phyloP scores from a whole-genome alignment of 345 rosid species.

The Gossypium arboreum region DNA sequence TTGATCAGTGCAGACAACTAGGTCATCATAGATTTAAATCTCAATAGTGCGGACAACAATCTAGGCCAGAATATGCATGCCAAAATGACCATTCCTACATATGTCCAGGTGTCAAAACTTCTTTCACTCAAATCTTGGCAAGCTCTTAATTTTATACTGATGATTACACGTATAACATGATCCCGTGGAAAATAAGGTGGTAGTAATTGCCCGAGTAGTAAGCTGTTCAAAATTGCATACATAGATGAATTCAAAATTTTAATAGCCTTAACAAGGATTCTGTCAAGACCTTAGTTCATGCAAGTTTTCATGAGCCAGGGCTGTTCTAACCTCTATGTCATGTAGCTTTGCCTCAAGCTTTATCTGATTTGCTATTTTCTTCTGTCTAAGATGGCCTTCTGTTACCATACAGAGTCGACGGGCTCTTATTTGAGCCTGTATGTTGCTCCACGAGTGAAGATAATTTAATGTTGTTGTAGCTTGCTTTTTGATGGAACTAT shows the following conservation, averaged over 20 bases:
- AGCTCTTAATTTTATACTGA: neutral
- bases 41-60: neutral
- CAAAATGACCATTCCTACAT: neutral
- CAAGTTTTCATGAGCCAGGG: constrained; percentile 1
- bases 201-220: neutral
- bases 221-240: neutral
- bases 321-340: constrained; percentile 59
- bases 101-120: neutral
- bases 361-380: constrained; percentile 83
- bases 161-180: neutral
- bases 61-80: neutral
- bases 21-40: neutral
- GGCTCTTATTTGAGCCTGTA: constrained; percentile 59
- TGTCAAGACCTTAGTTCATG: neutral
- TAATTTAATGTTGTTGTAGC: constrained; percentile 47
- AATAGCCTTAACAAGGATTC: constrained; percentile 16
- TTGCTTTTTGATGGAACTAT: constrained; percentile 51
- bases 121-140: neutral
- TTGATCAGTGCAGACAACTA: neutral
- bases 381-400: constrained; percentile 68
- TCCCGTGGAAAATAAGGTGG: neutral
- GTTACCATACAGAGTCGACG: constrained; percentile 76
- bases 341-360: constrained; percentile 95
- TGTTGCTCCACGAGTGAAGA: constrained; percentile 87
- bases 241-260: neutral